phyloP scores from a whole-genome alignment of 371 early-diverging fungal genomes.

The Apophysomyces ossiformis region DNA sequence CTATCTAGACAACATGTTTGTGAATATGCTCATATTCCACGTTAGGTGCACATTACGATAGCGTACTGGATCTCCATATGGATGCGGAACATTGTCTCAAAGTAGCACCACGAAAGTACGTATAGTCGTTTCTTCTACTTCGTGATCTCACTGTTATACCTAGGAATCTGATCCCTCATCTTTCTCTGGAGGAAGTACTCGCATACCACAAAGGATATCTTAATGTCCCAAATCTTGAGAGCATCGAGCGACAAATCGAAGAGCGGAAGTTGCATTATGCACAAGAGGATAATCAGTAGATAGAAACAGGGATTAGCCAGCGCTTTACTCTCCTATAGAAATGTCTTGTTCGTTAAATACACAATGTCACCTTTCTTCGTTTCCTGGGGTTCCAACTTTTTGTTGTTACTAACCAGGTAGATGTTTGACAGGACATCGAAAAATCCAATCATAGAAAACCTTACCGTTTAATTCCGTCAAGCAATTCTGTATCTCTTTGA shows the following conservation, averaged over 20 bases:
- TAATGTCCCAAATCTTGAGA: conserved; percentile 49
- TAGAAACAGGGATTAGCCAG: too few species aligned
- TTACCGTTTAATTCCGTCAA: too few species aligned
- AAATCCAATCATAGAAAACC: too few species aligned
- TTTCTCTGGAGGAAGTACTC: conserved; percentile 49
- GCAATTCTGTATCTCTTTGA: too few species aligned
- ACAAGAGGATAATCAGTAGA: conserved; percentile 52
- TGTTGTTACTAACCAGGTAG: too few species aligned
- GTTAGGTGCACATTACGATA: conserved; percentile 86
- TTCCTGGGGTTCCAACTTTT: too few species aligned
- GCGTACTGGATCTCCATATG: conserved; percentile 87
- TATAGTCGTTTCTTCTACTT: not conserved
- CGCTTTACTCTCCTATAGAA: too few species aligned
- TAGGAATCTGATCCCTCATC: conserved; percentile 51
- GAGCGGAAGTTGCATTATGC: conserved; percentile 51
- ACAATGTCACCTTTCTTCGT: too few species aligned
- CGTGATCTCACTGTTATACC: conserved; percentile 1
- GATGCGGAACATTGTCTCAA: conserved; percentile 88
- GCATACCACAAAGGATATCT: conserved; percentile 47
- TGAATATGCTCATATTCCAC: not conserved
- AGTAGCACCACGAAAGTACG: conserved; percentile 73
- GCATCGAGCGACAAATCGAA: conserved; percentile 52
- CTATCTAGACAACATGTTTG: not conserved
- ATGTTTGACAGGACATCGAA: too few species aligned
- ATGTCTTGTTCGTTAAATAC: too few species aligned